A percentile compares a stretch with the other conserved stretches of the same genome.
Conservation (phyloP, 805 yeast genomes). For the Candida nonsorbophila region DNA sequence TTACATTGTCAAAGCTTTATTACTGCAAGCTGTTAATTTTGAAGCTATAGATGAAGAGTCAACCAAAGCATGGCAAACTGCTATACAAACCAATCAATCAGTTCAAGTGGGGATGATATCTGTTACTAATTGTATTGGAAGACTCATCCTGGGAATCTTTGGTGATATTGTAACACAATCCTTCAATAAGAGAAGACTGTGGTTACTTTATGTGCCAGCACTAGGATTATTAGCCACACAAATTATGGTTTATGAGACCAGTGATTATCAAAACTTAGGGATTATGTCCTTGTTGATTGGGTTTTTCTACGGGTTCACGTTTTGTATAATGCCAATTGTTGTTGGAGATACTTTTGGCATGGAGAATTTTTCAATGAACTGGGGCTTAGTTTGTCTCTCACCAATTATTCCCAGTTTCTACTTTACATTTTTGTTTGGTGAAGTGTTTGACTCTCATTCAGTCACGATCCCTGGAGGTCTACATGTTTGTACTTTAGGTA, state of each 20-base stretch:
- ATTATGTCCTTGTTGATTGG: slow-evolving; percentile 56
- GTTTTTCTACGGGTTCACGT: slow-evolving; percentile 65
- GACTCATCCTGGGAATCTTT: slow-evolving; percentile 56
- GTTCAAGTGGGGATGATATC: slow-evolving; percentile 71
- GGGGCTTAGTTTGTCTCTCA: slow-evolving; percentile 67
- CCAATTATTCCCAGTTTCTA: slow-evolving; percentile 59
- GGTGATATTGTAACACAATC: slow-evolving; percentile 56
- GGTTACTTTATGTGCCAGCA: slow-evolving; percentile 52
- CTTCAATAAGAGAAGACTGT: slow-evolving; percentile 42
- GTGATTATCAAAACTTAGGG: slow-evolving; percentile 36
- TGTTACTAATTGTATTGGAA: slow-evolving; percentile 59
- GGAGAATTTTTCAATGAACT: slow-evolving; percentile 58
- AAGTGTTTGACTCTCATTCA: slow-evolving; percentile 49
- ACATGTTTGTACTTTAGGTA: slow-evolving; percentile 25
- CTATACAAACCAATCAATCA: slow-evolving; percentile 55
- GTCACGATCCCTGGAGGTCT: slow-evolving; percentile 6
- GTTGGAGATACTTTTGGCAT: slow-evolving; percentile 73
- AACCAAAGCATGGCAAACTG: slow-evolving; percentile 14
- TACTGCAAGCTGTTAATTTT: slow-evolving; percentile 12
- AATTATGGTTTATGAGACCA: slow-evolving; percentile 34
- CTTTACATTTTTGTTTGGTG: slow-evolving; percentile 61
- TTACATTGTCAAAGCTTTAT: slow-evolving; percentile 38
- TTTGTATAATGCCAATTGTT: slow-evolving; percentile 71
- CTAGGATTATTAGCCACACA: slow-evolving; percentile 47
- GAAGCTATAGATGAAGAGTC: slow-evolving; percentile 15